phyloP scores from a whole-genome alignment of 345 rosid genomes.

The Erodium maritimum region DNA sequence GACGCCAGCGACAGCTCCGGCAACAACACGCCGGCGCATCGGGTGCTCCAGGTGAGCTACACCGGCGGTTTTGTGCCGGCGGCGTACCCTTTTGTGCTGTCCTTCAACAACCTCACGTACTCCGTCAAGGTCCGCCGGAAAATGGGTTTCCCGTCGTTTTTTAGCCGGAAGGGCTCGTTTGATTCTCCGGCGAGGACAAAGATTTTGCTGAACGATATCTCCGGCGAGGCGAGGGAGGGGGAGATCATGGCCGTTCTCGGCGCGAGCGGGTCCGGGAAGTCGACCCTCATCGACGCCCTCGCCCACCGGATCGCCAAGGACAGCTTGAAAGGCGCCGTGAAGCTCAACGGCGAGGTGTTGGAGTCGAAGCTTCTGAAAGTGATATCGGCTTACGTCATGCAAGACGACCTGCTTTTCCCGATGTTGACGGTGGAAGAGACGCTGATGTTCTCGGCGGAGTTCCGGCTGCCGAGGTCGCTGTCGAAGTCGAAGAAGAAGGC shows the following conservation, averaged over 20 bases:
- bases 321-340: constrained; percentile 63
- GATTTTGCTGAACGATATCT: constrained; percentile 37
- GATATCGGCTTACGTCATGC: constrained; percentile 94
- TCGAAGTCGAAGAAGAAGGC: constrained; percentile 58
- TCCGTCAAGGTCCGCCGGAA: constrained; percentile 42
- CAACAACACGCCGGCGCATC: constrained; percentile 13
- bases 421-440: constrained; percentile 95
- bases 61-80: constrained; percentile 23
- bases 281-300: constrained; percentile 80
- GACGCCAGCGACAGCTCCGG: constrained; percentile 30
- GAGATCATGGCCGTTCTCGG: constrained; percentile 93
- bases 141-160: constrained; percentile 17
- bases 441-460: constrained; percentile 86
- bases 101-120: constrained; percentile 56
- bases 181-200: constrained; percentile 22
- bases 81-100: constrained; percentile 58
- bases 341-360: constrained; percentile 62
- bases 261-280: constrained; percentile 90
- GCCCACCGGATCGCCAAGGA: constrained; percentile 68
- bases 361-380: constrained; percentile 65
- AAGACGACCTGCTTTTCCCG: constrained; percentile 85
- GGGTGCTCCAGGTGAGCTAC: constrained; percentile 22
- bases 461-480: constrained; percentile 79
- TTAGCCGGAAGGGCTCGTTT: constrained; percentile 11
- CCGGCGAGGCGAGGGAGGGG: constrained; percentile 62